These are phyloP conservation scores for Furcasterigmium sp. DNA, from an alignment of 2,329 filamentous ascomycete genomes.

Conservation along the genomic window DNA sequence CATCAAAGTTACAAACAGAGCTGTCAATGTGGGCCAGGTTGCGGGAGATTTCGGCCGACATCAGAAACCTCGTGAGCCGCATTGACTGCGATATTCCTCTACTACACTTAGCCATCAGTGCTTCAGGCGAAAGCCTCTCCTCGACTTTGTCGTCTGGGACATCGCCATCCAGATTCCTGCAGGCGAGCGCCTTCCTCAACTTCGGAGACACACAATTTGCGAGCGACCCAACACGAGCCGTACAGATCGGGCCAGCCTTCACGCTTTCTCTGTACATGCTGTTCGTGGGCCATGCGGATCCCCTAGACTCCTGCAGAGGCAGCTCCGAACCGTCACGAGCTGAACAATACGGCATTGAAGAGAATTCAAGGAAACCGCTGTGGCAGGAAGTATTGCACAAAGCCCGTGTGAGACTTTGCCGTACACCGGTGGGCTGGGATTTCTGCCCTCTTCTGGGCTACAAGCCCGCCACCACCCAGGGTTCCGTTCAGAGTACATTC, in stretches of 20 bases:
- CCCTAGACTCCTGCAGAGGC: conserved; percentile 17
- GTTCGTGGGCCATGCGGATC: conserved; percentile 68
- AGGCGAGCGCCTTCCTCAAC: conserved; percentile 87
- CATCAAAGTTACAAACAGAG: too few relatives aligned
- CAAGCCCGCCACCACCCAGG: conserved; percentile 3
- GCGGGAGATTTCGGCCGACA: conserved; percentile 69
- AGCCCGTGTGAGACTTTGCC: conserved; percentile 72
- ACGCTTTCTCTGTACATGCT: conserved; percentile 91
- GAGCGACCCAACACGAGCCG: conserved; percentile 53
- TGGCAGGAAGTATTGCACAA: conserved; percentile 99
- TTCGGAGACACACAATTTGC: conserved; percentile 77
- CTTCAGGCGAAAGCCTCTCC: conserved; percentile 82
- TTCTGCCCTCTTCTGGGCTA: conserved; percentile 20
- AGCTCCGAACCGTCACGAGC: not conserved
- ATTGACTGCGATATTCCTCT: conserved; percentile 91
- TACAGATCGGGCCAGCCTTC: conserved; percentile 85
- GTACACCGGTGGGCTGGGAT: conserved; percentile 52
- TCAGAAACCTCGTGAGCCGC: conserved; percentile 66
- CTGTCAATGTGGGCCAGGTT: too few relatives aligned
- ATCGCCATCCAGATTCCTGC: conserved; percentile 83
- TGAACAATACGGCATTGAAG: conserved; percentile 37
- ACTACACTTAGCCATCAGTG: conserved; percentile 89
- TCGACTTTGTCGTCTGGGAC: conserved; percentile 75
- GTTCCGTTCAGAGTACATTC: not conserved
- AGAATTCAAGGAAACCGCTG: conserved; percentile 59